These are phyloP conservation scores for Inga leiocalycina DNA, from an alignment of 306 rosid species.

Conservation along the genomic window DNA sequence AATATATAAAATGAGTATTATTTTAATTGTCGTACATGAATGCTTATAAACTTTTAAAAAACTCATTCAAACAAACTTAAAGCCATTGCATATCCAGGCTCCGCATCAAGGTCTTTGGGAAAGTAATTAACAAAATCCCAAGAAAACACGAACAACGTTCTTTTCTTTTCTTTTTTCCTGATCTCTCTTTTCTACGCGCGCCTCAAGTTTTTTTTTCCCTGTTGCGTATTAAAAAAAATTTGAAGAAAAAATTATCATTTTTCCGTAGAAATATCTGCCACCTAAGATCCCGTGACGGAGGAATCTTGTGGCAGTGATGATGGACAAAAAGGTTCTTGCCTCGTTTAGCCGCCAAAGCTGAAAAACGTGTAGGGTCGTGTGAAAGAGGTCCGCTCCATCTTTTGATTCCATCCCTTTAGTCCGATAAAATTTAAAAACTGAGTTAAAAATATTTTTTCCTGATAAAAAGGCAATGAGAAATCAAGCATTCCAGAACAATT, in stretches of 20 bases:
- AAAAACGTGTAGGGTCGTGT: neutral
- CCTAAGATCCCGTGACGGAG: neutral
- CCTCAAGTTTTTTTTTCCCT: neutral
- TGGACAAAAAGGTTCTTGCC: neutral
- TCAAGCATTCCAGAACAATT: neutral
- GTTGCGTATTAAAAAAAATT: neutral
- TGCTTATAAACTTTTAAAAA: too few relatives aligned
- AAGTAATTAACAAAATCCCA: neutral
- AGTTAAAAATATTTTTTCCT: too few relatives aligned
- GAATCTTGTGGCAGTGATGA: neutral
- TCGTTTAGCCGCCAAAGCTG: neutral
- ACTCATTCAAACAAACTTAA: too few relatives aligned
- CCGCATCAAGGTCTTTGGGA: neutral
- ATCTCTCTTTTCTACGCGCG: neutral
- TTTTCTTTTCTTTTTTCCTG: neutral
- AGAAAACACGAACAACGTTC: neutral
- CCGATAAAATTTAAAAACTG: too few relatives aligned
- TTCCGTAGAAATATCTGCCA: neutral
- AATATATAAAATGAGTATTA: too few relatives aligned
- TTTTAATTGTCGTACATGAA: too few relatives aligned
- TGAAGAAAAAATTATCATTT: neutral
- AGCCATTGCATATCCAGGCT: neutral
- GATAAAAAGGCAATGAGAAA: neutral
- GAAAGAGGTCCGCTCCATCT: neutral
- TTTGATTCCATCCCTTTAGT: neutral